Base-by-base conservation (phyloP, 495 filamentous ascomycete genomes). In the Xylaria nigripes region DNA sequence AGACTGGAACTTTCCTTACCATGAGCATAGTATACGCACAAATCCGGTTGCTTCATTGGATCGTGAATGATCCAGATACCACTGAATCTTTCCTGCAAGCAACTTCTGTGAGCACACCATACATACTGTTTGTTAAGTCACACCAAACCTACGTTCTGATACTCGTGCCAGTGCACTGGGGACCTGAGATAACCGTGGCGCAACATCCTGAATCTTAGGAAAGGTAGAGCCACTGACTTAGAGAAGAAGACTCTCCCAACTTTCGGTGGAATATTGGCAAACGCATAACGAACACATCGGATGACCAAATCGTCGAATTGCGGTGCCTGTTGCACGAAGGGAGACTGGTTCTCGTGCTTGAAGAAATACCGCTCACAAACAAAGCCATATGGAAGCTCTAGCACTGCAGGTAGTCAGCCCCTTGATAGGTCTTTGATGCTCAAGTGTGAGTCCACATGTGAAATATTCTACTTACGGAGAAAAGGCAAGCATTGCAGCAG, bases 191-290 rank as follows among this genome's bases (percentile, higher is more conserved):
- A 80, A 10, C 86, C 85, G 70, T 86, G 81, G 18, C 87, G 73
- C 15, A 88, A 65, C 80, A 90, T 78, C 23, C 87, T 80, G 61
- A 87, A 90, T 57, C 74, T 70, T 32, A 89, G 64, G 62, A 90
- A 90, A 12, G 87, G 87, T 22, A 86, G 62, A 15, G 84, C 75
- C 12, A 90, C 86, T 18, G 59, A 53, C 66, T 82, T 87, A n/a
- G 79, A 82, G 67, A 90, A 86, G 73, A 91, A 90, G 10, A 89
- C 81, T 38, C 80, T 71, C 15, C 84, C 84, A 43, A 90, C 77
- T 25, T 61, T 73, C 13, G 85, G 73, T 2, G 83, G 81, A 44
- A 90, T 78, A 54, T 78, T 76, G 24, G 81, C 77, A 62, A 90
- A 90, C 23, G 82, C 85, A 74, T 86, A 90, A 51, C 85, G 80